Evolutionary conservation across 139 green algal species (phyloP).

Genomic region (Bryopsis sp.): DNA sequence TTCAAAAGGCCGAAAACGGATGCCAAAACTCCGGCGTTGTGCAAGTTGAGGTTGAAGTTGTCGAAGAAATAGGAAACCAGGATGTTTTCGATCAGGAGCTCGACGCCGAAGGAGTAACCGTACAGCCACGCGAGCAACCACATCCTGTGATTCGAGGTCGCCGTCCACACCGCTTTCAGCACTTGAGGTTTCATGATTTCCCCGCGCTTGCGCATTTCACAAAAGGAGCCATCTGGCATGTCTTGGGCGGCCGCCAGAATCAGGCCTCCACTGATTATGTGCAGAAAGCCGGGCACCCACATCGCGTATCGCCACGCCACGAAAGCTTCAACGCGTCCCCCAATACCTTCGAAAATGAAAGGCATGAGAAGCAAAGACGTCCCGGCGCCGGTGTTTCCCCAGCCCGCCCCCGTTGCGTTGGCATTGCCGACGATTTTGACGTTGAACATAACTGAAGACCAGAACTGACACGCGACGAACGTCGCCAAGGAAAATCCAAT

Average conservation of each 20-base stretch:
- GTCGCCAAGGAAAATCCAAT: constrained; percentile 73
- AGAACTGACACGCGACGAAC: constrained; percentile 91
- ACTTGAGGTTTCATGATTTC: constrained; percentile 49
- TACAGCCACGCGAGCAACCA: constrained; percentile 63
- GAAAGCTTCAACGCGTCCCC: constrained; percentile 28
- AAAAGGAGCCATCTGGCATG: constrained; percentile 78
- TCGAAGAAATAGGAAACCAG: constrained; percentile 59
- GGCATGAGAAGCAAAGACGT: constrained; percentile 82
- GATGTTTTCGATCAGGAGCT: constrained; percentile 79
- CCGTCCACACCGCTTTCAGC: constrained; percentile 48
- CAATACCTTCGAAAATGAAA: constrained; percentile 48
- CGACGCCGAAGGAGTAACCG: constrained; percentile 72
- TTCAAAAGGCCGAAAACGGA: constrained; percentile 88
- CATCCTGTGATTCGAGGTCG: constrained; percentile 58
- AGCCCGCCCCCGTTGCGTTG: constrained; percentile 69
- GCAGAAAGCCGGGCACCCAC: constrained; percentile 66
- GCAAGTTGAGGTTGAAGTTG: constrained; percentile 50
- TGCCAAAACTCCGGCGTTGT: constrained; percentile 49
- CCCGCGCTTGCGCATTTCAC: constrained; percentile 55
- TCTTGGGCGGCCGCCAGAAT: constrained; percentile 65
- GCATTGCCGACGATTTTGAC: constrained; percentile 43
- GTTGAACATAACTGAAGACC: constrained; percentile 53
- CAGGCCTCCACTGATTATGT: constrained; percentile 59
- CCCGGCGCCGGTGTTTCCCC: constrained; percentile 77
- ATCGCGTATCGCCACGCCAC: constrained; percentile 81